Conservation (phyloP, 768 basidiomycete genomes). For the Mycena indigotica region DNA sequence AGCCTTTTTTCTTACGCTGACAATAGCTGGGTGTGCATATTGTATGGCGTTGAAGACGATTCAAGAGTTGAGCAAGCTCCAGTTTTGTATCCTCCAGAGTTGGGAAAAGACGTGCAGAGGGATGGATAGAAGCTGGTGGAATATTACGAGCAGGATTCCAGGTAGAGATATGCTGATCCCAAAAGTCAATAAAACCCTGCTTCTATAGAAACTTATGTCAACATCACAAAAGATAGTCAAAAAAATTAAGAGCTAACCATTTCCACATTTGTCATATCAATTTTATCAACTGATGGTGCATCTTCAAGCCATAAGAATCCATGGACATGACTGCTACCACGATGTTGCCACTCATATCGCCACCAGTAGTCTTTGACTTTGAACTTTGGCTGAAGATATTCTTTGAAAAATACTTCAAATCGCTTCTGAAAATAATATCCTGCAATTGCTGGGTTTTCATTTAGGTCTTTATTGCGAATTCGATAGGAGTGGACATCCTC, state of each 20-base stretch:
- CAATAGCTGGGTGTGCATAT: slow-evolving; percentile 30
- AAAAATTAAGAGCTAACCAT: no score
- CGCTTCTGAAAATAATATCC: slow-evolving; percentile 25
- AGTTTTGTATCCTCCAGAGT: slow-evolving; percentile 26
- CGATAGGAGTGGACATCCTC: slow-evolving; percentile 17
- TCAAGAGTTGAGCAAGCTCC: slow-evolving; percentile 27
- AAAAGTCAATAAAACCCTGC: slow-evolving; percentile 19
- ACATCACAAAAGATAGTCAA: no score
- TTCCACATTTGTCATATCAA: slow-evolving; percentile 3
- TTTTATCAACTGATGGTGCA: slow-evolving; percentile 24
- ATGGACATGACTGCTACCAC: slow-evolving; percentile 29
- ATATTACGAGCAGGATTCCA: slow-evolving; percentile 16
- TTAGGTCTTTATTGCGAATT: slow-evolving; percentile 16
- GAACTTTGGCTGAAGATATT: slow-evolving; percentile 16
- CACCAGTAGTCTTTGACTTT: slow-evolving; percentile 27
- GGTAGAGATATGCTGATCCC: slow-evolving; percentile 23
- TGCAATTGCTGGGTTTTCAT: slow-evolving; percentile 30
- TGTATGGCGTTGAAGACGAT: slow-evolving; percentile 28
- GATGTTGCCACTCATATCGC: slow-evolving; percentile 27
- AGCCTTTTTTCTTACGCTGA: slow-evolving; percentile 21
- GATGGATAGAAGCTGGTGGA: slow-evolving; percentile 22
- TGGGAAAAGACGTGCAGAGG: slow-evolving; percentile 17
- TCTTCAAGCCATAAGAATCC: slow-evolving; percentile 31
- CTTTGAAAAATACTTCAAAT: slow-evolving; percentile 23
- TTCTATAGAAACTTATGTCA: no score